Percentiles rank a stretch among this genome's conserved stretches.
These are phyloP conservation scores for Trifolium repens DNA, from an alignment of 306 rosid species.

Conservation along the genomic window DNA sequence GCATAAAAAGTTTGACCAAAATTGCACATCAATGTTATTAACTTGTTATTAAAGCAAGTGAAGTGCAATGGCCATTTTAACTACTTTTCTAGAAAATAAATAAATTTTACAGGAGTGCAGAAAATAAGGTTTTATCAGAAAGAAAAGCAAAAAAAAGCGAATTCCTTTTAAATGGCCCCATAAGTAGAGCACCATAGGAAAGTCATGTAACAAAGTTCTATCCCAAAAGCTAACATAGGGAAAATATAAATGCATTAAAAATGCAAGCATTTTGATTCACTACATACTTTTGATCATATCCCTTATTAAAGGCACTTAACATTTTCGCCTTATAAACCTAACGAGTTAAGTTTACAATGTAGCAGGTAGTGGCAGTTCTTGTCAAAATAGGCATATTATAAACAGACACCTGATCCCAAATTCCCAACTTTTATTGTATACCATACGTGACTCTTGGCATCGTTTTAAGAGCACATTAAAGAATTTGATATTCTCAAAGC, in stretches of 20 bases:
- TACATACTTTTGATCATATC: too few relatives aligned
- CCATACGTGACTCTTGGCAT: neutral
- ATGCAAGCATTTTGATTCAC: too few relatives aligned
- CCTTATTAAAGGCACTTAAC: too few relatives aligned
- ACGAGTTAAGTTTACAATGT: neutral
- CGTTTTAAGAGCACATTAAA: conserved; percentile 3
- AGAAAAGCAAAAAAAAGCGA: too few relatives aligned
- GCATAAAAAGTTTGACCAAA: too few relatives aligned
- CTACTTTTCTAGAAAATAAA: neutral
- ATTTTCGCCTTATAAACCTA: too few relatives aligned
- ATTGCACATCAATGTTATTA: too few relatives aligned
- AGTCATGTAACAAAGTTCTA: neutral
- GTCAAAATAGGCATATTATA: neutral
- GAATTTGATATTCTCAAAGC: conserved; percentile 1
- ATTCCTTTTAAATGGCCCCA: neutral
- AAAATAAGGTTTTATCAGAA: neutral
- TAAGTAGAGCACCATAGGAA: neutral
- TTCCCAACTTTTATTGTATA: conserved; percentile 29
- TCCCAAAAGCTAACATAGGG: too few relatives aligned
- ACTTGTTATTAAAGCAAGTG: too few relatives aligned
- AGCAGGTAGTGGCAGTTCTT: conserved; percentile 1
- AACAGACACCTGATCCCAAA: conserved; percentile 9
- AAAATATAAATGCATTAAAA: too few relatives aligned
- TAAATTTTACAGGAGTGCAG: neutral
- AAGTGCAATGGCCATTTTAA: neutral